These are phyloP conservation scores for Trametes versicolor DNA, from an alignment of 1,284 basidiomycete genomes.

Conservation along the genomic window DNA sequence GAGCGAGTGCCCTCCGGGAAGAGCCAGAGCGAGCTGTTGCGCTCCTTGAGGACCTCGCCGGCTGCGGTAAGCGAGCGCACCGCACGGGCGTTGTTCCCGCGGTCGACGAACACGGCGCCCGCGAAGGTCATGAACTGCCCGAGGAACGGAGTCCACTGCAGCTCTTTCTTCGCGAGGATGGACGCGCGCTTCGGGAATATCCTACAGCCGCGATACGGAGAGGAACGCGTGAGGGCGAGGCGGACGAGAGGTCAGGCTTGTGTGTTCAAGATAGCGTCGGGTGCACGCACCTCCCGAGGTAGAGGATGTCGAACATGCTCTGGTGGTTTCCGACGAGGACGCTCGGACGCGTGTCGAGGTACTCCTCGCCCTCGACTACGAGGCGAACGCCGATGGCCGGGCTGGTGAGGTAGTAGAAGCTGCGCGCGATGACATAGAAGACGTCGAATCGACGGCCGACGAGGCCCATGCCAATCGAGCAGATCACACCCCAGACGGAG, in stretches of 20 bases:
- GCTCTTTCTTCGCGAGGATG: slow-evolving; percentile 95
- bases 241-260: slow-evolving; percentile 4
- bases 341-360: slow-evolving; percentile 73
- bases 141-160: slow-evolving; percentile 86
- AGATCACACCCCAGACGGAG: slow-evolving; percentile 80
- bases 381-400: slow-evolving; percentile 77
- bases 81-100: slow-evolving; percentile 84
- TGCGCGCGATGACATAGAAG: slow-evolving; percentile 86
- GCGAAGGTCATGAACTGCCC: slow-evolving; percentile 94
- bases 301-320: slow-evolving; percentile 89
- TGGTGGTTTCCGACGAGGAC: slow-evolving; percentile 95
- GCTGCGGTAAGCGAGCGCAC: slow-evolving; percentile 83
- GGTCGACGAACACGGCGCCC: slow-evolving; percentile 95
- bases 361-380: slow-evolving; percentile 88
- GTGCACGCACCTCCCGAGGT: slow-evolving; percentile 78
- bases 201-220: slow-evolving; percentile 49
- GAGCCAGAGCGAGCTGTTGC: slow-evolving; percentile 85
- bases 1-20: slow-evolving; percentile 95
- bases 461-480: slow-evolving; percentile 76
- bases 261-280: slow-evolving; percentile 4
- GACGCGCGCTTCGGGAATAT: slow-evolving; percentile 86
- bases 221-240: background rate
- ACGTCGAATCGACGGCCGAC: slow-evolving; percentile 85
- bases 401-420: slow-evolving; percentile 82
- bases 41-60: slow-evolving; percentile 83